Percentiles rank a stretch among this genome's conserved stretches.
Conservation (phyloP, 1,139 yeast species). For the Pichia sp. region DNA sequence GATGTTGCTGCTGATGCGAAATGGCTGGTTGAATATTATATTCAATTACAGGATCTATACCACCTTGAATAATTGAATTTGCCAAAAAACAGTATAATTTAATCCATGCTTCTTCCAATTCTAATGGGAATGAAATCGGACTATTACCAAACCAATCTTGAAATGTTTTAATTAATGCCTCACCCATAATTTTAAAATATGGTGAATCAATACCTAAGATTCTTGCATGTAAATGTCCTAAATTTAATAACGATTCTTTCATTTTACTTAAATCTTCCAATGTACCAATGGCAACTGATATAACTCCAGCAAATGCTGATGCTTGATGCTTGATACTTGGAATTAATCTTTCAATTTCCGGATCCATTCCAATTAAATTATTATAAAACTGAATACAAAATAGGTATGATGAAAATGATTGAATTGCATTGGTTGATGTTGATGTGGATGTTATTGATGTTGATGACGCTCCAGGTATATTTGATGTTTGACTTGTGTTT, state of each 20-base stretch:
- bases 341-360: conserved; percentile 29
- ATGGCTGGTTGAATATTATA: conserved; percentile 18
- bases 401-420: conserved; percentile 29
- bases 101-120: conserved; percentile 66
- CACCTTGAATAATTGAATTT: conserved; percentile 39
- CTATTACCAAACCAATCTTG: conserved; percentile 47
- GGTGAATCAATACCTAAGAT: conserved; percentile 68
- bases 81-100: conserved; percentile 57
- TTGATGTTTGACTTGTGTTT: not conserved
- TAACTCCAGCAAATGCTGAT: conserved; percentile 67
- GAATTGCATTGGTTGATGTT: not conserved
- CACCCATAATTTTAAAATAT: conserved; percentile 74
- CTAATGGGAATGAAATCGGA: conserved; percentile 36
- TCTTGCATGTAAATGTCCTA: conserved; percentile 73
- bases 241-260: conserved; percentile 53
- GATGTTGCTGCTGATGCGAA: not conserved
- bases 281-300: conserved; percentile 31
- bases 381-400: conserved; percentile 36
- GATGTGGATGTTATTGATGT: not conserved
- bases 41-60: conserved; percentile 30
- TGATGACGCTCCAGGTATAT: not conserved
- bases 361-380: conserved; percentile 28
- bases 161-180: conserved; percentile 67
- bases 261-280: conserved; percentile 35
- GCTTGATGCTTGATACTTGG: conserved; percentile 43